Conservation (phyloP, 2,329 filamentous ascomycete genomes). For the Dryadomyces quercus-mongolicae region DNA sequence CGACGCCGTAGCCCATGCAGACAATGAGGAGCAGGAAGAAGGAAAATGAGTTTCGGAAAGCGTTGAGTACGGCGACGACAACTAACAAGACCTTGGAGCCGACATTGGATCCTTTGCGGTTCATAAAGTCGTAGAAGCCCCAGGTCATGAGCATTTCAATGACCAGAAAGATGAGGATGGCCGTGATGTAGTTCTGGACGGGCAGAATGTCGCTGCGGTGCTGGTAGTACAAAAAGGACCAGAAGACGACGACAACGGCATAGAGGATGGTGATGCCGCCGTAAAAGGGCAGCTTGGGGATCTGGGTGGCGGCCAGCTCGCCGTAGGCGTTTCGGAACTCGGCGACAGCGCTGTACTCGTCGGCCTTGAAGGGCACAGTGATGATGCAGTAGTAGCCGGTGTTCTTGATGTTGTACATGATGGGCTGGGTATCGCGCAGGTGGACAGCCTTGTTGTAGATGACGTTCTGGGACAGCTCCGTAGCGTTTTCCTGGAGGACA, state of each 20-base stretch:
- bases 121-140: slow-evolving; percentile 97
- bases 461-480: slow-evolving; percentile 53
- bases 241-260: slow-evolving; percentile 73
- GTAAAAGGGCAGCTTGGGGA: slow-evolving; percentile 95
- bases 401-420: slow-evolving; percentile 76
- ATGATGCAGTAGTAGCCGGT: slow-evolving; percentile 96
- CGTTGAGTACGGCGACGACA: slow-evolving; percentile 84
- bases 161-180: slow-evolving; percentile 87
- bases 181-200: slow-evolving; percentile 98
- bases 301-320: slow-evolving; percentile 88
- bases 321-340: slow-evolving; percentile 95
- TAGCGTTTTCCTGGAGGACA: slow-evolving; percentile 67
- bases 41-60: slow-evolving; percentile 90
- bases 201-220: slow-evolving; percentile 89
- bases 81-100: slow-evolving; percentile 80
- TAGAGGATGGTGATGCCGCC: slow-evolving; percentile 90
- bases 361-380: slow-evolving; percentile 55
- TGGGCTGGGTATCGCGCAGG: slow-evolving; percentile 58
- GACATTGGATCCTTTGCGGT: slow-evolving; percentile 73
- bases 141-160: slow-evolving; percentile 97
- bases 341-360: slow-evolving; percentile 66
- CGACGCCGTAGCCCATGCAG: slow-evolving; percentile 98
- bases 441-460: slow-evolving; percentile 75
- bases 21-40: slow-evolving; percentile 97
- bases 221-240: slow-evolving; percentile 92